Conservation (phyloP, 345 rosid species). For the Hibiscus mutabilis region DNA sequence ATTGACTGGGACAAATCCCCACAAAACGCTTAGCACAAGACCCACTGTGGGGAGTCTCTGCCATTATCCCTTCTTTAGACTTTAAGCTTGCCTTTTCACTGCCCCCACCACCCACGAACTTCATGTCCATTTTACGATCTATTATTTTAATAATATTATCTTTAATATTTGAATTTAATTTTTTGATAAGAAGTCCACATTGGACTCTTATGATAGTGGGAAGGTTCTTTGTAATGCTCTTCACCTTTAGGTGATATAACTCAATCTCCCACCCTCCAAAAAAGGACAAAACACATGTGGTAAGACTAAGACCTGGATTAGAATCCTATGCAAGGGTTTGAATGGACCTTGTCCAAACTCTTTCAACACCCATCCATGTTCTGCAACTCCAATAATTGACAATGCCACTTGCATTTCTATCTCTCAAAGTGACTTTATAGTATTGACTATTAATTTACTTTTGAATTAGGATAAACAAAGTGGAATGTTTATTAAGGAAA, state of each 20-base stretch:
- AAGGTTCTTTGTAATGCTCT: conserved; percentile 22
- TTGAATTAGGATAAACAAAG: not conserved
- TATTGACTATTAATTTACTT: no score
- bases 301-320: conserved; percentile 22
- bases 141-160: no score
- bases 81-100: conserved; percentile 1
- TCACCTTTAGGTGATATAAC: conserved; percentile 10
- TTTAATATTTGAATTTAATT: no score
- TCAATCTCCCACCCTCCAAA: conserved; percentile 1
- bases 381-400: conserved; percentile 38
- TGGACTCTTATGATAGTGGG: conserved; percentile 27
- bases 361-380: conserved; percentile 3
- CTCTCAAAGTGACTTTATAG: no score
- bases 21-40: conserved; percentile 1
- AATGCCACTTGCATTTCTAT: conserved; percentile 5
- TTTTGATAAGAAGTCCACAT: conserved; percentile 5
- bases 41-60: conserved; percentile 9
- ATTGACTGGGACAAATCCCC: conserved; percentile 18
- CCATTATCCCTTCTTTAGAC: conserved; percentile 6
- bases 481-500: conserved; percentile 17
- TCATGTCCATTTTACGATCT: no score
- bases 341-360: conserved; percentile 26
- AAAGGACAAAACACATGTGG: conserved; percentile 21
- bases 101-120: conserved; percentile 12
- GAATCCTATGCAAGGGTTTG: conserved; percentile 48